phyloP scores from a whole-genome alignment of 2,329 filamentous ascomycete genomes.

The Colletotrichum noveboracense region DNA sequence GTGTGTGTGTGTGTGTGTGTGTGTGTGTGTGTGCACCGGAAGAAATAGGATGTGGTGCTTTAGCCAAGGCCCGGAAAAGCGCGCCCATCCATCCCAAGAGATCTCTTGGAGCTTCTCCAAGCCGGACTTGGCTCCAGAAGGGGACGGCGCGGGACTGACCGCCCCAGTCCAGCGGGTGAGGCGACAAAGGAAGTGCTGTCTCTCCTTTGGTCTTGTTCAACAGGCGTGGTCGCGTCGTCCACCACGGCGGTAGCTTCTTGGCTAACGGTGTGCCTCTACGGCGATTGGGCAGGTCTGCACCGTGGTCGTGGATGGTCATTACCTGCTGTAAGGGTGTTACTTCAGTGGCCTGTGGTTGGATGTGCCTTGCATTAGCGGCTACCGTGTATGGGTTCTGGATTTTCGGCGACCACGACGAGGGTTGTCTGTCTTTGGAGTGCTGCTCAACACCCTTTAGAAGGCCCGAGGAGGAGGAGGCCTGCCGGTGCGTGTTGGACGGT shows the following conservation, averaged over 20 bases:
- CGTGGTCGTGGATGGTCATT: not conserved
- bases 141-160: not conserved
- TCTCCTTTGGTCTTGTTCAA: not conserved
- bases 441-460: not conserved
- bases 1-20: not conserved
- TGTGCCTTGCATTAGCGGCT: slow-evolving; percentile 21
- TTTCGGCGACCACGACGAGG: slow-evolving; percentile 11
- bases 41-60: slow-evolving; percentile 8
- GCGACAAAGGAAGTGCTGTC: not conserved
- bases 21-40: not conserved
- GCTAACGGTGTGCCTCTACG: not conserved
- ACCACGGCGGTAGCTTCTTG: not conserved
- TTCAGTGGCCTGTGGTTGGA: slow-evolving; percentile 12
- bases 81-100: not conserved
- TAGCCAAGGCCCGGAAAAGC: slow-evolving; percentile 11
- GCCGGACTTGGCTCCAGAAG: not conserved
- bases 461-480: not conserved
- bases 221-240: not conserved
- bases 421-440: not conserved
- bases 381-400: not conserved
- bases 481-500: not conserved
- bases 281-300: not conserved
- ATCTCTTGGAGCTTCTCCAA: not conserved
- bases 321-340: not conserved
- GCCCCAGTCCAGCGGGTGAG: slow-evolving; percentile 1